Evolutionary conservation across 768 basidiomycete genomes (phyloP), one percentile per base, ranked within the genome.

Genomic region (Ramaria rubella): DNA sequence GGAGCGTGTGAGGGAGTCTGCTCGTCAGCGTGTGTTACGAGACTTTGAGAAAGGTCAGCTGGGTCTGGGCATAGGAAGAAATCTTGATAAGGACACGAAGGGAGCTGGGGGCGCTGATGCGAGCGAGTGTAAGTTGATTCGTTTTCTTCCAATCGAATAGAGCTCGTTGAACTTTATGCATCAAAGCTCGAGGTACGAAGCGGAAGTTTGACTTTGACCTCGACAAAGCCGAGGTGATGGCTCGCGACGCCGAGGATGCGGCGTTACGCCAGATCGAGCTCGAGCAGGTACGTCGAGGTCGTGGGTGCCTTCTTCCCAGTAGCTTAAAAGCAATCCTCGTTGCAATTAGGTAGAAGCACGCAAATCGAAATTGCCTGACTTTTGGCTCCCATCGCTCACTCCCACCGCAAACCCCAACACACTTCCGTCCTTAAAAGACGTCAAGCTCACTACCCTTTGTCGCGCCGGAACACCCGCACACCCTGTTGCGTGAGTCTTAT

Each of bases 331-430:
- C 21, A 54, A 42, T 17, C 31, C 31, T 9, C 33, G 19, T 40
- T 45, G 19, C 11, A 65, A 53, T n/a, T 61, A 76, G 68, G 86
- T 87, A 0, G 92, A 93, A 60, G 80, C 86, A 3, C 73, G 95
- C 56, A 89, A 86, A 58, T 80, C 82, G 58, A 96, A 97, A 69
- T 79, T 98, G 2, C 94, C 96, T 2, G 94, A 96, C 64, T 99
- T 96, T 68, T 99, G 96, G 96, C 76, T 99, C 36, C 94, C 94
- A 2, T 93, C 90, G 0, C 72, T 97, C 24, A 94, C 94, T 0
- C 94, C 94, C 0, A 94, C 78, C 76, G 9, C 85, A 85, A 1
- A 77, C 26, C n/a, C n/a, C n/a, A n/a, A n/a, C n/a, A n/a, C n/a
- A 21, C 31, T 43, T 29, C 49, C 34, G 8, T 86, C 85, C 3